Percentiles rank a stretch among this genome's conserved stretches.
These are phyloP conservation scores for Globisporangium lucens DNA, from an alignment of 352 stramenopile species.

Conservation along the genomic window DNA sequence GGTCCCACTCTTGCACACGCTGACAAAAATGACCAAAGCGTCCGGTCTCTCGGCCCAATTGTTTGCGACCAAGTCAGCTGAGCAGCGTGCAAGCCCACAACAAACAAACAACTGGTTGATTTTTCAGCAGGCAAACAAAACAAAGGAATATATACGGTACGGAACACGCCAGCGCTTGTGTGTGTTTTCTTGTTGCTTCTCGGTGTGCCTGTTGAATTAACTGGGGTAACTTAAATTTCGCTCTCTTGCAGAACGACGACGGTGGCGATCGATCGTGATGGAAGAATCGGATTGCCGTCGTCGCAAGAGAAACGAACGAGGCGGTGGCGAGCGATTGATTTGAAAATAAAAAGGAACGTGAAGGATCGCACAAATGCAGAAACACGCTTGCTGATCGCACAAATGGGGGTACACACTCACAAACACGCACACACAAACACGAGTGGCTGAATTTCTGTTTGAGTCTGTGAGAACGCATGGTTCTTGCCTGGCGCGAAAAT, in stretches of 20 bases:
- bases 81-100: neutral
- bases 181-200: neutral
- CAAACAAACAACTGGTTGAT: neutral
- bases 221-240: neutral
- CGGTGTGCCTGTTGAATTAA: neutral
- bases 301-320: neutral
- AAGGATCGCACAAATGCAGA: neutral
- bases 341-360: neutral
- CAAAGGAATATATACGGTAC: too few species aligned
- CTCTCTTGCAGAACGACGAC: neutral
- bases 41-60: constrained; percentile 3
- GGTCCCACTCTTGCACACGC: neutral
- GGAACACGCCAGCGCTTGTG: neutral
- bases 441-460: too few species aligned
- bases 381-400: too few species aligned
- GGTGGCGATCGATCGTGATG: neutral
- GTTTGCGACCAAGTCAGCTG: constrained; percentile 9
- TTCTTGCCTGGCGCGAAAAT: too few species aligned
- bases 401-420: too few species aligned
- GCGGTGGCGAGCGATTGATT: neutral
- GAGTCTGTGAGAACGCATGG: neutral
- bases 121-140: neutral
- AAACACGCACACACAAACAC: too few species aligned
- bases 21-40: neutral
- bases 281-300: neutral